Percentiles rank a stretch among this genome's conserved stretches.
These are phyloP conservation scores for Pseudocercospora eumusae DNA, from an alignment of 2,329 filamentous ascomycete genomes.

Conservation along the genomic window DNA sequence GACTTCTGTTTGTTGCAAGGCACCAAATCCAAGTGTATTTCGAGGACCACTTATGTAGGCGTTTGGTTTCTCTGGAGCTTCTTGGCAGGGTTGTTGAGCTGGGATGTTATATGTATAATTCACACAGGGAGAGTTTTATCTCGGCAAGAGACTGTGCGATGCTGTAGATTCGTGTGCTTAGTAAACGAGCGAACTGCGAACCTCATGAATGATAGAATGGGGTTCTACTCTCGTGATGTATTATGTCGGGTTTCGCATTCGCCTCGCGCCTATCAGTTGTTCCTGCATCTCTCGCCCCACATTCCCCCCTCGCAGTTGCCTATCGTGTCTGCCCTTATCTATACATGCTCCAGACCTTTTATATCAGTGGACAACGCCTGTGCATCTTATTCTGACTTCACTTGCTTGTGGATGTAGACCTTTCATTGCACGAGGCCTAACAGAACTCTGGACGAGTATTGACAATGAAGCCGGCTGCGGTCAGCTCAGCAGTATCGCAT, in stretches of 20 bases:
- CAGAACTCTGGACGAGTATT: constrained; percentile 5
- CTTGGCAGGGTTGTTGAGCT: not conserved
- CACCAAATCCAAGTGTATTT: not conserved
- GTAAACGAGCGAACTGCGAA: not conserved
- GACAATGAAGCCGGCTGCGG: constrained; percentile 29
- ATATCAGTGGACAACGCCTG: constrained; percentile 17
- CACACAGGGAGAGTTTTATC: too few species aligned
- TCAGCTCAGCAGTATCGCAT: constrained; percentile 37
- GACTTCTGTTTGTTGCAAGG: not conserved
- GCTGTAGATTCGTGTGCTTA: not conserved
- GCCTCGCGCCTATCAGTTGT: not conserved
- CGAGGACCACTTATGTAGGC: not conserved
- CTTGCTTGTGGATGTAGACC: constrained; percentile 8
- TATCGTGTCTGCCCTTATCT: constrained; percentile 17
- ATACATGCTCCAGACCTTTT: constrained; percentile 7
- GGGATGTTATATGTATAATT: too few species aligned
- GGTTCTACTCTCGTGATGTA: not conserved
- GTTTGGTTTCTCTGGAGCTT: not conserved
- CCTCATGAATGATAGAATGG: not conserved
- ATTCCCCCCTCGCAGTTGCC: constrained; percentile 9
- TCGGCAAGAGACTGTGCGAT: not conserved
- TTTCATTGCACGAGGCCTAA: not conserved
- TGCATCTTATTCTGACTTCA: constrained; percentile 23
- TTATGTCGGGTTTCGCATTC: not conserved
- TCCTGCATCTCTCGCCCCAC: constrained; percentile 2